A percentile compares a stretch with the other conserved stretches of the same genome.
phyloP scores from a whole-genome alignment of 1,284 basidiomycete genomes.

The Moesziomyces aphidis region DNA sequence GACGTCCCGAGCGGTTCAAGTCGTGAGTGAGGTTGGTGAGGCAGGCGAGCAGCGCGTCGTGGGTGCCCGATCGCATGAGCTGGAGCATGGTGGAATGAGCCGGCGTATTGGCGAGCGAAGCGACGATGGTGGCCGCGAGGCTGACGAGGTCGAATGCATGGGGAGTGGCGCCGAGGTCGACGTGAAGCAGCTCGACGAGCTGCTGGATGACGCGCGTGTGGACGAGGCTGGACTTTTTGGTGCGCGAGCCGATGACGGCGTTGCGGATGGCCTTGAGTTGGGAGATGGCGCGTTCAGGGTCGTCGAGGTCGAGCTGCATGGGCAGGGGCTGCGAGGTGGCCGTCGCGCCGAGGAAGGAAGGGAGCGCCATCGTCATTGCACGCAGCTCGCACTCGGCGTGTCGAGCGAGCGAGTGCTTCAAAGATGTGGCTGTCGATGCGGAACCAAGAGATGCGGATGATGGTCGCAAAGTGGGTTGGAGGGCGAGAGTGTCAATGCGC shows the following conservation, averaged over 20 bases:
- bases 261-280: conserved; percentile 50
- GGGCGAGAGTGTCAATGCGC: not conserved
- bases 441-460: no score
- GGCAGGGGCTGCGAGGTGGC: conserved; percentile 7
- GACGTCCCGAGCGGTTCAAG: conserved; percentile 12
- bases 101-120: conserved; percentile 48
- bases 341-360: conserved; percentile 7
- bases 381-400: not conserved
- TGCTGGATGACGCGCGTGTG: conserved; percentile 40
- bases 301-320: conserved; percentile 27
- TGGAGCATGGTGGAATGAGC: conserved; percentile 40
- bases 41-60: conserved; percentile 43
- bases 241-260: conserved; percentile 50
- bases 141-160: conserved; percentile 38
- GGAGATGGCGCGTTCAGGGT: conserved; percentile 26
- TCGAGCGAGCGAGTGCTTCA: no score
- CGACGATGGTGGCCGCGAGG: conserved; percentile 45
- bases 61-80: conserved; percentile 37
- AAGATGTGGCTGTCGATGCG: no score
- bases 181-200: conserved; percentile 37
- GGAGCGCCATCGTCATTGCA: conserved; percentile 27
- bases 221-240: conserved; percentile 47
- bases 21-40: conserved; percentile 26
- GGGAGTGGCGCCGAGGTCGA: conserved; percentile 24
- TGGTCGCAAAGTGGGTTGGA: not conserved